Percentiles rank a stretch among this genome's conserved stretches.
These are phyloP conservation scores for Psilocybe azurescens DNA, from an alignment of 768 basidiomycete genomes.

Conservation along the genomic window DNA sequence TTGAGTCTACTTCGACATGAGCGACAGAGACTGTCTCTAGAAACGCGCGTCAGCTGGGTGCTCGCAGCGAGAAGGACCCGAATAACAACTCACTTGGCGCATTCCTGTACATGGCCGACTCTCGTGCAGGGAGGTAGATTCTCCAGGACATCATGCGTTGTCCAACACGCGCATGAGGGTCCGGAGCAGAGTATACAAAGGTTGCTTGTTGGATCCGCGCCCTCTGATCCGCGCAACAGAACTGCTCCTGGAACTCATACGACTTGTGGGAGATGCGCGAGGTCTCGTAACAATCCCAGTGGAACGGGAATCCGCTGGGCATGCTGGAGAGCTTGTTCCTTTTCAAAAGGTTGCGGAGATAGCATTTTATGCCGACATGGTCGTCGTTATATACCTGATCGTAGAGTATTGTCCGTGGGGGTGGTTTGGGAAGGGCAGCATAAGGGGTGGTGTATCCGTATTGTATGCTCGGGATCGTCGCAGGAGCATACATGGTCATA, in stretches of 20 bases:
- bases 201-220: conserved; percentile 26
- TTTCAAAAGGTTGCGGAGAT: conserved; percentile 37
- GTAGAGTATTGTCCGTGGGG: conserved; percentile 11
- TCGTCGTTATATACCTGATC: conserved; percentile 17
- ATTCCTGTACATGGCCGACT: conserved; percentile 25
- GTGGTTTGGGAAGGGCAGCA: conserved; percentile 7
- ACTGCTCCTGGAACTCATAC: conserved; percentile 41
- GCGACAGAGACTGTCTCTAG: conserved; percentile 36
- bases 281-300: conserved; percentile 27
- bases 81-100: conserved; percentile 29
- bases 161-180: not conserved
- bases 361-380: conserved; percentile 26
- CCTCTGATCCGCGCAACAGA: conserved; percentile 26
- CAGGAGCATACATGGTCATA: conserved; percentile 13
- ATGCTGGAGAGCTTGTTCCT: conserved; percentile 33
- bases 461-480: conserved; percentile 17
- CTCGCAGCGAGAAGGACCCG: not conserved
- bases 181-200: conserved; percentile 29
- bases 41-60: not conserved
- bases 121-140: conserved; percentile 30
- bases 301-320: conserved; percentile 44
- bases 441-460: conserved; percentile 13
- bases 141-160: conserved; percentile 35
- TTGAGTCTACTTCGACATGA: conserved; percentile 40
- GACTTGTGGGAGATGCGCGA: conserved; percentile 32